A percentile compares a stretch with the other conserved stretches of the same genome.
Evolutionary conservation across 2,329 filamentous ascomycete species (phyloP).

Genomic region (Sclerotiophoma versabilis): DNA sequence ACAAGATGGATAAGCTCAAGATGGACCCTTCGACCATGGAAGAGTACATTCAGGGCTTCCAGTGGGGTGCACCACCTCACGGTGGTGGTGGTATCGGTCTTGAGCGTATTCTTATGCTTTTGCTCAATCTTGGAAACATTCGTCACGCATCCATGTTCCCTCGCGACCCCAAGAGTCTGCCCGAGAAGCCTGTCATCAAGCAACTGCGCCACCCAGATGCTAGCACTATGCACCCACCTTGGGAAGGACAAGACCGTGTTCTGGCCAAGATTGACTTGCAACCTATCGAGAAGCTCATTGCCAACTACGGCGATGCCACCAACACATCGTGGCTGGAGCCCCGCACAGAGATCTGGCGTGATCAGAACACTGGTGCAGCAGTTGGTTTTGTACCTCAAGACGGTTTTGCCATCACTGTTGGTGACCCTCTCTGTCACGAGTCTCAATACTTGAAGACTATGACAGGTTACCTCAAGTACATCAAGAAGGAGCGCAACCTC

Average conservation of each 20-base stretch:
- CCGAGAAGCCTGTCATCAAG: conserved; percentile 67
- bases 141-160: conserved; percentile 87
- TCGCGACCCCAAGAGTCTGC: conserved; percentile 86
- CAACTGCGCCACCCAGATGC: conserved; percentile 85
- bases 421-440: conserved; percentile 83
- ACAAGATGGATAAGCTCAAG: conserved; percentile 77
- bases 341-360: conserved; percentile 86
- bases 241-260: conserved; percentile 61
- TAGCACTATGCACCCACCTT: conserved; percentile 76
- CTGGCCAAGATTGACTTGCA: conserved; percentile 65
- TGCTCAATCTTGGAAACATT: conserved; percentile 88
- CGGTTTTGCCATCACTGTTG: conserved; percentile 83
- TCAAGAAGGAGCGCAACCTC: conserved; percentile 73
- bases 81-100: conserved; percentile 89
- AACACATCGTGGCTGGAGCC: conserved; percentile 95
- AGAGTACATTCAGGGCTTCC: conserved; percentile 88
- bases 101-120: conserved; percentile 85
- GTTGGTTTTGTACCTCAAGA: conserved; percentile 81
- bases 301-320: conserved; percentile 93
- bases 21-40: conserved; percentile 85
- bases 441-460: conserved; percentile 79
- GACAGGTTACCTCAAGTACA: conserved; percentile 74
- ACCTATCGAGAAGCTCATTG: conserved; percentile 83
- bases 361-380: conserved; percentile 78
- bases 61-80: conserved; percentile 87